Conservation (phyloP, 257 asterid species). For the Capsicum chinense region DNA sequence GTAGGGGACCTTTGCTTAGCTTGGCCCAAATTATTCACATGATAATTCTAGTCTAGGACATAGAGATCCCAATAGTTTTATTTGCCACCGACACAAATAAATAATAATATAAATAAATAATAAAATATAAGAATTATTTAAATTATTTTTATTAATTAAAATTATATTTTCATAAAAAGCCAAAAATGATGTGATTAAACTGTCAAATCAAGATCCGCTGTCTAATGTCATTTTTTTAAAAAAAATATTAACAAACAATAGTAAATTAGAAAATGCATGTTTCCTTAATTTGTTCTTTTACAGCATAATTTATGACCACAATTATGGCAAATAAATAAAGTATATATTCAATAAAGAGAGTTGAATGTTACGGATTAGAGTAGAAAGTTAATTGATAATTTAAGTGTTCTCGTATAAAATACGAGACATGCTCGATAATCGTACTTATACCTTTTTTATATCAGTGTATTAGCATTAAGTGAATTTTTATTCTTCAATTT, state of each 20-base stretch:
- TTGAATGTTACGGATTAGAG: no score
- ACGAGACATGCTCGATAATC: no score
- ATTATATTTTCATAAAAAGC: not conserved
- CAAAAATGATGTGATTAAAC: conserved; percentile 24
- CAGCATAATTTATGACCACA: no score
- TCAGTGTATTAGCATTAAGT: no score
- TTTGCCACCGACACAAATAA: conserved; percentile 27
- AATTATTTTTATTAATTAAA: not conserved
- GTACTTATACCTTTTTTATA: no score
- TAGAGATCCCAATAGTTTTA: not conserved
- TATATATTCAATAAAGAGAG: no score
- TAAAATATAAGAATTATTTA: not conserved
- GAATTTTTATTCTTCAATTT: no score
- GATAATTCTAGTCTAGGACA: not conserved
- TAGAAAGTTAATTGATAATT: no score
- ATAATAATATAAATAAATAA: not conserved
- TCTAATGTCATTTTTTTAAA: conserved; percentile 30
- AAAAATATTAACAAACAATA: not conserved
- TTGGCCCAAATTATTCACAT: conserved; percentile 3
- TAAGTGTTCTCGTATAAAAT: no score
- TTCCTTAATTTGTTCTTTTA: no score
- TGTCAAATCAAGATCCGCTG: conserved; percentile 38
- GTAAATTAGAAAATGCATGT: no score
- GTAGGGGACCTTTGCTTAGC: not conserved
- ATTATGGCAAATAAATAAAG: no score